Evolutionary conservation across 176 grass and related monocot species (phyloP), one percentile per base, ranked within the genome.

Genomic region (Hsuehochloa calcarea): DNA sequence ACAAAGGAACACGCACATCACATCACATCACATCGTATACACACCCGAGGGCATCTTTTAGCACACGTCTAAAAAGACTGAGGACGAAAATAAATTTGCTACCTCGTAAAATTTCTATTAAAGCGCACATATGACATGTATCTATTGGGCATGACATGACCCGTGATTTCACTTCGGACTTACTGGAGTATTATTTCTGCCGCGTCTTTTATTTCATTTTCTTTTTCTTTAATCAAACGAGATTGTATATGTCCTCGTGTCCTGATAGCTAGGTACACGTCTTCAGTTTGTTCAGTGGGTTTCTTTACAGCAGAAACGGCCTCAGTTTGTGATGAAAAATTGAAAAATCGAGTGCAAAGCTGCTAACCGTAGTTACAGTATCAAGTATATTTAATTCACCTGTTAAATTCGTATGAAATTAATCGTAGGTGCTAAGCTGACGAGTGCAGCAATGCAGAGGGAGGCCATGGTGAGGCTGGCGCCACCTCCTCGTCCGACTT

Each of bases 401-500:
- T 52, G 50, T 2, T 7, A 19, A 52, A 19, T 7, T 52, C 4
- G 5, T 19, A 52, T 2, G 50, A 52, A 52, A 19, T 19, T 19
- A 52, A 19, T 6, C 50, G 0, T 54, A 5, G 50, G 50, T 54
- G 16, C 50, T 54, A 19, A 19, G 20, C 20, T n/a, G 54, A n/a
- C 7, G 54, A n/a, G 54, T 4, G 54, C 20, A 10, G 20, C 22
- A n/a, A 58, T 4, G 54, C 54, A 9, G 54, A 58, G 17, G 40
- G 54, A 58, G 37, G 40, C 40, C n/a, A 47, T 46, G 40, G 27
- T 14, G 64, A 23, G 34, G 61, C 26, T 65, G 77, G 78, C 78
- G 50, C 65, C 79, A 81, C 65, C 65, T 44, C 79, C 16, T 10
- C n/a, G 69, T 64, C 41, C 50, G 69, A 26, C 56, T 46, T 74